A percentile compares a stretch with the other conserved stretches of the same genome.
These are phyloP conservation scores for Houttuynia cordata DNA, from an alignment of 164 flowering plant species.

Conservation along the genomic window DNA sequence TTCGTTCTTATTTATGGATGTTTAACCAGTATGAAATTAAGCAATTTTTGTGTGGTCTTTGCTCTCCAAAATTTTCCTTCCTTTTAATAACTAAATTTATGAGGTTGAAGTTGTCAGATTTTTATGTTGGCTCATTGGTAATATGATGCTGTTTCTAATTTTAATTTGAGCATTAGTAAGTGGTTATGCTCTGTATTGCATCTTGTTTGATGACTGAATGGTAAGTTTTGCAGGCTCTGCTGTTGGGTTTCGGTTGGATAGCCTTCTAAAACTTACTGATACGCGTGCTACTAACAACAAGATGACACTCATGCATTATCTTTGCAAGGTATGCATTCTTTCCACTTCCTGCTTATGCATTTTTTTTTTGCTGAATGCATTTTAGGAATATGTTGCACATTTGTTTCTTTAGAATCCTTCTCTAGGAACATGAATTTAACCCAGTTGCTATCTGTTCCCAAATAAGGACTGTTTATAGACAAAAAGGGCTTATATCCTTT, in stretches of 20 bases:
- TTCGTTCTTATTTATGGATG: no score
- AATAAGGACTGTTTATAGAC: no score
- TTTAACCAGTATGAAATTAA: background rate
- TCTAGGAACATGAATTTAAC: no score
- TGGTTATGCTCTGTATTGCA: no score
- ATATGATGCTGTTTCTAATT: no score
- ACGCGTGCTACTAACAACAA: conserved; percentile 79
- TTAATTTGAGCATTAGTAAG: background rate
- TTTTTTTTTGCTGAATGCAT: background rate
- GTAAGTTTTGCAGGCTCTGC: conserved; percentile 51
- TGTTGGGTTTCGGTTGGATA: conserved; percentile 79
- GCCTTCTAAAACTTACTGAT: conserved; percentile 70
- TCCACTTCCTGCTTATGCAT: background rate
- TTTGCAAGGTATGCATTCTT: conserved; percentile 53
- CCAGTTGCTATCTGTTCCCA: no score
- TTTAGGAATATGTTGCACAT: background rate
- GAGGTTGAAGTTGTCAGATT: background rate
- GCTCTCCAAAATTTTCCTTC: background rate
- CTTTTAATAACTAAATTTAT: background rate
- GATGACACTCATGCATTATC: conserved; percentile 88
- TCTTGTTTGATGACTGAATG: background rate
- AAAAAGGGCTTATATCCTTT: no score
- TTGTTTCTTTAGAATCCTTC: no score
- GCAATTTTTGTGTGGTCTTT: background rate
- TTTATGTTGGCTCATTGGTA: no score